Conservation (phyloP, 495 filamentous ascomycete genomes). For the Penicillium samsonianum region DNA sequence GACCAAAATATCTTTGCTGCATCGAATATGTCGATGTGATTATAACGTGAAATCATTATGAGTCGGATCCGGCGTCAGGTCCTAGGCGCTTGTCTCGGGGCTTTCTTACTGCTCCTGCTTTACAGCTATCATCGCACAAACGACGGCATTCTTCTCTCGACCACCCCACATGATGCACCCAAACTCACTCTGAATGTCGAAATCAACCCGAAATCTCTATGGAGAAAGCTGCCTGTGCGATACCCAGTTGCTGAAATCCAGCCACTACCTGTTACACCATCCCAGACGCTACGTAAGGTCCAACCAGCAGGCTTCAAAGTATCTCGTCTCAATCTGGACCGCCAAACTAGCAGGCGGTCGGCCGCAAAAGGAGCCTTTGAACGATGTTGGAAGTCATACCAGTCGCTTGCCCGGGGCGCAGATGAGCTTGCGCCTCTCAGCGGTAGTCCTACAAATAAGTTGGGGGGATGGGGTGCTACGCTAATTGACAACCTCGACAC, state of each 20-base stretch:
- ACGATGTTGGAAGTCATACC: slow-evolving; percentile 67
- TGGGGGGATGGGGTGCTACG: slow-evolving; percentile 82
- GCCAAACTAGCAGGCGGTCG: slow-evolving; percentile 28
- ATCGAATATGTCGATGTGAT: slow-evolving; percentile 13
- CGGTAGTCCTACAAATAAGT: slow-evolving; percentile 58
- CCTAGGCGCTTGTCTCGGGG: slow-evolving; percentile 15
- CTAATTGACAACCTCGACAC: slow-evolving; percentile 85
- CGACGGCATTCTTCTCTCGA: no score
- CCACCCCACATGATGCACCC: no score
- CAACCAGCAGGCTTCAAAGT: slow-evolving; percentile 9
- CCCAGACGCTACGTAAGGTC: slow-evolving; percentile 5
- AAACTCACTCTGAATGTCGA: slow-evolving; percentile 1
- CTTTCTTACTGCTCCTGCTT: slow-evolving; percentile 12
- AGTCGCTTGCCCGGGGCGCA: slow-evolving; percentile 62
- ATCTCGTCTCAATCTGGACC: slow-evolving; percentile 4
- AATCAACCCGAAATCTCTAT: not conserved
- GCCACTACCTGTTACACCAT: slow-evolving; percentile 3
- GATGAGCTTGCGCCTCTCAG: slow-evolving; percentile 68
- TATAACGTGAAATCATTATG: slow-evolving; percentile 16
- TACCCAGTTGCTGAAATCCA: slow-evolving; percentile 8
- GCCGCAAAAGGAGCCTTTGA: slow-evolving; percentile 60
- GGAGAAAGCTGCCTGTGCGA: slow-evolving; percentile 19
- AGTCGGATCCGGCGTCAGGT: slow-evolving; percentile 22
- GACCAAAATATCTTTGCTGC: not conserved
- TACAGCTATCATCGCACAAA: slow-evolving; percentile 8